Base-by-base conservation (phyloP, 2,329 filamentous ascomycete genomes). In the Bisporella sp. region DNA sequence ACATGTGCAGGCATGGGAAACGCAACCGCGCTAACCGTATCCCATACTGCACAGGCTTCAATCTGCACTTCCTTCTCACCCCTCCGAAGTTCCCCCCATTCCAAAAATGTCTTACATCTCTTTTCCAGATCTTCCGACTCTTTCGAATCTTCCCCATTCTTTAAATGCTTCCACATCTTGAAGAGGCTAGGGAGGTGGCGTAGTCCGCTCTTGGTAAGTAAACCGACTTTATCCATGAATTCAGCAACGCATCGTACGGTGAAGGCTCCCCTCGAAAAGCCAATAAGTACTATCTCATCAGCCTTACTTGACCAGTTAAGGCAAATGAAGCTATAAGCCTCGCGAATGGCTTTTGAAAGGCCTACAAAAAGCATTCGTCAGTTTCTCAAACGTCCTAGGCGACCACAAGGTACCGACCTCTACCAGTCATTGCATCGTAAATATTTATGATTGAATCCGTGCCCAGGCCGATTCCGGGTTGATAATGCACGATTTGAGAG, bases 391-490 rank as follows among this genome's bases (percentile, higher is more conserved):
- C n/a, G n/a, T n/a, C n/a, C n/a, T n/a, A n/a, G n/a, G n/a, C n/a
- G n/a, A n/a, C n/a, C n/a, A n/a, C n/a, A 9, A n/a, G 21, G 13
- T 6, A 29, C 35, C 51, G 46, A 48, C 51, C 48, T 48, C 2
- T 73, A 73, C 46, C 76, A 75, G 4, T 45, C 6, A 41, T 13
- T 21, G 12, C 51, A 41, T 76, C 76, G 0, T 71, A 69, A 8
- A 78, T 53, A 41, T 69, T 68, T 45, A 76, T 73, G 13, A 76
- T 48, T 31, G 68, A 55, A 41, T 71, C 72, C 56, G 72, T 71
- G 1, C 71, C 73, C 4, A 74, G 77, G 12, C 78, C 78, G 28
- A 81, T 75, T n/a, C 78, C 78, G 12, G 75, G 74, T 59, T 79
- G 75, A 57, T 82, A 82, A 55, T 74, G 74, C 49, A 81, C 73